Evolutionary conservation across 768 basidiomycete genomes (phyloP).

Genomic region (Pisolithus marmoratus): DNA sequence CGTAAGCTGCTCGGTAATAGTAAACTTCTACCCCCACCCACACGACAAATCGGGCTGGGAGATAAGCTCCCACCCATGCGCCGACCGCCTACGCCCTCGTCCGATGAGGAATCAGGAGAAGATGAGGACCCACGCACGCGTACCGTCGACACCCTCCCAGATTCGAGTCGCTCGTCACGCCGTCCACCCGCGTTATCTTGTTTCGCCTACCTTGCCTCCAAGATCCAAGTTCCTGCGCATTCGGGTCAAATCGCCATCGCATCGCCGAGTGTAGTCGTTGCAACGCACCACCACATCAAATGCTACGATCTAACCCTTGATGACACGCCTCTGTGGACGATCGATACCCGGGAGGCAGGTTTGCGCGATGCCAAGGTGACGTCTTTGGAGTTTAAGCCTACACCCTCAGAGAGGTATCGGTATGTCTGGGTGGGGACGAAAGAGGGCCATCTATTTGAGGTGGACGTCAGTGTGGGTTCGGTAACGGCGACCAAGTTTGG

Average conservation of each 20-base stretch:
- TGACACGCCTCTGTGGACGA: conserved; percentile 38
- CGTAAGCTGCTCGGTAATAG: conserved; percentile 24
- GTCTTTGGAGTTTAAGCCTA: conserved; percentile 71
- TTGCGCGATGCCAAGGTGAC: conserved; percentile 68
- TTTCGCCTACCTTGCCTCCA: conserved; percentile 35
- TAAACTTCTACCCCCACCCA: conserved; percentile 67
- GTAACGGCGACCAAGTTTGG: conserved; percentile 53
- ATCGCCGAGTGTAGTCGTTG: conserved; percentile 55
- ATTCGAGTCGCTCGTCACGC: conserved; percentile 64
- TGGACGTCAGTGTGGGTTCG: conserved; percentile 61
- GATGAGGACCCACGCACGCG: conserved; percentile 51
- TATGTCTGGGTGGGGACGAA: conserved; percentile 86
- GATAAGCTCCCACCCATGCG: conserved; percentile 66
- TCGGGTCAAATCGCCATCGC: conserved; percentile 50
- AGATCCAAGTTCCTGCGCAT: conserved; percentile 51
- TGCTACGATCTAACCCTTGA: conserved; percentile 53
- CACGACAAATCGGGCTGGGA: conserved; percentile 62
- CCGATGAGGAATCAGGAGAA: conserved; percentile 53
- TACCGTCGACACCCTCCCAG: conserved; percentile 54
- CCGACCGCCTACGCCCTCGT: conserved; percentile 34
- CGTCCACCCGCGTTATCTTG: conserved; percentile 33
- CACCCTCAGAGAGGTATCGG: conserved; percentile 48
- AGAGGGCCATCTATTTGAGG: conserved; percentile 81
- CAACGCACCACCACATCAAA: conserved; percentile 51
- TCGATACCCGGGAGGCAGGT: conserved; percentile 61